Percentiles rank a stretch among this genome's conserved stretches.
These are phyloP conservation scores for Arachis hypogaea DNA, from an alignment of 306 rosid genomes.

Conservation along the genomic window DNA sequence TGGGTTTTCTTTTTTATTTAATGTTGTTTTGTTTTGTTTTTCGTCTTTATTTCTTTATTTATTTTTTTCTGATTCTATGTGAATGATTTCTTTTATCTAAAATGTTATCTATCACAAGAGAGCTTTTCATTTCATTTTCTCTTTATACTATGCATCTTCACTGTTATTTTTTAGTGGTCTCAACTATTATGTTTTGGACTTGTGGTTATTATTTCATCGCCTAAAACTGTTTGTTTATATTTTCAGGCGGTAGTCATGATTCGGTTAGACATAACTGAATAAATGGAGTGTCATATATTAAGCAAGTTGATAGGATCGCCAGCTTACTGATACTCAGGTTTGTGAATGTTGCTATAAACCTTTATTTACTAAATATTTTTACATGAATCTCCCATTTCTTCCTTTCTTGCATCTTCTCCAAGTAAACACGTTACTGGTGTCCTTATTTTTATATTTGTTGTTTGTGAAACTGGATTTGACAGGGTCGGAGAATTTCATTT, in stretches of 20 bases:
- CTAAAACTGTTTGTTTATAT: neutral
- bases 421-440: slow-evolving; percentile 10
- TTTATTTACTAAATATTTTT: too few species aligned
- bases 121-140: neutral
- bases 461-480: slow-evolving; percentile 40
- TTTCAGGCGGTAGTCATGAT: slow-evolving; percentile 80
- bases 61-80: too few species aligned
- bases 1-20: too few species aligned
- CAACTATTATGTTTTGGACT: too few species aligned
- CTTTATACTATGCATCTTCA: neutral
- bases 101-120: neutral
- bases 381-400: too few species aligned
- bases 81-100: neutral
- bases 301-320: slow-evolving; percentile 62
- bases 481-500: slow-evolving; percentile 88
- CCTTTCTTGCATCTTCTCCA: slow-evolving; percentile 41
- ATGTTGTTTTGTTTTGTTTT: too few species aligned
- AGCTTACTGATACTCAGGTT: too few species aligned
- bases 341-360: too few species aligned
- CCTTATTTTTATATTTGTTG: slow-evolving; percentile 38
- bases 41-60: too few species aligned
- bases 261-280: slow-evolving; percentile 91
- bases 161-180: too few species aligned
- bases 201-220: neutral
- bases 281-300: slow-evolving; percentile 92